These are phyloP conservation scores for Onygenales sp. DNA, from an alignment of 2,329 filamentous ascomycete species.

Conservation along the genomic window DNA sequence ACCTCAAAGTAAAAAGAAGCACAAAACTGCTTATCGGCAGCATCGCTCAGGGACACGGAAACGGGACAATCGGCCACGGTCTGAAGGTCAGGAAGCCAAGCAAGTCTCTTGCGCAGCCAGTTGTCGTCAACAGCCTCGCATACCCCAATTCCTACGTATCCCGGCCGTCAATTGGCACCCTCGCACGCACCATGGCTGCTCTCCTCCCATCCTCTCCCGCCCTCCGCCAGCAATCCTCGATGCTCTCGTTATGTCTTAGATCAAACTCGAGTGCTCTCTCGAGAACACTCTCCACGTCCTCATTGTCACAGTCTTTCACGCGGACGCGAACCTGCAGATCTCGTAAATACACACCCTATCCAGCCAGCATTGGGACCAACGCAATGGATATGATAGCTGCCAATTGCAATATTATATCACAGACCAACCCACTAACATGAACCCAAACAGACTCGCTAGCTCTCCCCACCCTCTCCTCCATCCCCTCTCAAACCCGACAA, in stretches of 20 bases:
- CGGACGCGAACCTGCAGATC: conserved; percentile 4
- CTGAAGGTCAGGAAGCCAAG: not conserved
- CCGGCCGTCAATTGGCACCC: not conserved
- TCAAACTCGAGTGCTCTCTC: conserved; percentile 3
- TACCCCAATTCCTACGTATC: not conserved
- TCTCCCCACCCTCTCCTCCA: not conserved
- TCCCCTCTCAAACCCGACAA: conserved; percentile 5
- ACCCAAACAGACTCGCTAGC: conserved; percentile 4
- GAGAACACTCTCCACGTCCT: not conserved
- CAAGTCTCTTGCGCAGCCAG: not conserved
- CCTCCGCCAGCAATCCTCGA: conserved; percentile 25
- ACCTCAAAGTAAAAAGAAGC: not conserved
- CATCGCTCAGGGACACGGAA: not conserved
- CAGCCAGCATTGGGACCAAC: not conserved
- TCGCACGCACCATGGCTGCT: conserved; percentile 6
- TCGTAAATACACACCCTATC: conserved; percentile 2
- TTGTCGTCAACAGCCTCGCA: not conserved
- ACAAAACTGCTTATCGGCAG: not conserved
- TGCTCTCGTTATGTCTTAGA: conserved; percentile 7
- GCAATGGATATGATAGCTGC: not conserved
- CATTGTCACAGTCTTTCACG: conserved; percentile 4
- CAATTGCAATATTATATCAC: not conserved
- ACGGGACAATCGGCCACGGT: not conserved
- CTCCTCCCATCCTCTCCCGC: conserved; percentile 16
- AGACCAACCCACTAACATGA: conserved; percentile 1